Evolutionary conservation across 305 asterid species (phyloP), one percentile per base, ranked within the genome.

Genomic region (Fraxinus floribunda): DNA sequence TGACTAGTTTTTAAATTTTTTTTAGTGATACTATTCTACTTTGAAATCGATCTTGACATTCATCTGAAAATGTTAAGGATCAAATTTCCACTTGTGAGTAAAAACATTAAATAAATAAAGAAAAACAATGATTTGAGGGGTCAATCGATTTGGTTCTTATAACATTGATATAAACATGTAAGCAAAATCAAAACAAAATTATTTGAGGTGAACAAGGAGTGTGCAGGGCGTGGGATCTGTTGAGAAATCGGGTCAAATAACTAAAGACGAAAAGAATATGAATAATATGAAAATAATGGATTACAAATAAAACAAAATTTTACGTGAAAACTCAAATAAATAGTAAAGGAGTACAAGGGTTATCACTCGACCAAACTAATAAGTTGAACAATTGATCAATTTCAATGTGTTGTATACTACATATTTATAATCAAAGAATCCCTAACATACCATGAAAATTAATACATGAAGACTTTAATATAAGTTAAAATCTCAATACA

Each of bases 1-100:
- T 68, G 80, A 26, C 57, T 44, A 82, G 73, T 79, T 57, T 82
- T 83, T 77, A 22, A 32, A 49, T 7, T 62, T 26, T 26, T 26
- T 66, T 66, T 30, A 66, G 32, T 26, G 0, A 66, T 18, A 10
- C 3, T 26, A 66, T 10, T 60, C 70, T 66, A 66, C n/a, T 66
- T 26, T 9, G 74, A 66, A 46, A 46, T 46, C 64, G 64, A 52
- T 16, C 64, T 5, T 26, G 66, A 18, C 9, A 55, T 55, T 55
- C 66, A 18, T 55, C 66, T 55, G 66, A 55, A 55, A 55, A 55
- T n/a, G 64, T 55, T 1, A 55, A 5, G 64, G 24, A n/a, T 55
- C 22, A 55, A 52, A 55, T 55, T 55, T n/a, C 64, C 64, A n/a
- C 22, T n/a, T n/a, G 26, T 55, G 66, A 1, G 26, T 16, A n/a